Percentiles rank a stretch among this genome's conserved stretches.
These are phyloP conservation scores for Lathyrus tuberosus DNA, from an alignment of 306 rosid species.

Conservation along the genomic window DNA sequence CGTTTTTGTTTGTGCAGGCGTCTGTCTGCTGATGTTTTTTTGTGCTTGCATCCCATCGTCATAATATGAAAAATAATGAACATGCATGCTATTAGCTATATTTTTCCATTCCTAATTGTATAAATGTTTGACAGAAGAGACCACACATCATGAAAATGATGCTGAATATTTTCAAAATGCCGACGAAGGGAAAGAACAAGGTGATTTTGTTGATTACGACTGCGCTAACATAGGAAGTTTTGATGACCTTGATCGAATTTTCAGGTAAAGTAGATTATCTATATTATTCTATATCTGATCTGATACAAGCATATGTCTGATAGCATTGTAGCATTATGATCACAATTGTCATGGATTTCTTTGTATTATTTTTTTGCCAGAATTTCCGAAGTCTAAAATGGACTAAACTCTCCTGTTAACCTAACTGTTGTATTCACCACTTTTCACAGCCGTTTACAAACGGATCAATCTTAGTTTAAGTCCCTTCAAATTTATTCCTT, in stretches of 20 bases:
- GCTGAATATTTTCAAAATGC: conserved; percentile 55
- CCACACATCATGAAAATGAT: conserved; percentile 53
- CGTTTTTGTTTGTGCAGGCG: conserved; percentile 20
- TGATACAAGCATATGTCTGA: conserved; percentile 26
- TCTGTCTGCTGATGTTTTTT: conserved; percentile 33
- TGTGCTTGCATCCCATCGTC: conserved; percentile 26
- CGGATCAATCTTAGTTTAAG: conserved; percentile 30
- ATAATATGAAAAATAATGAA: conserved; percentile 13
- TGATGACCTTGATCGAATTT: conserved; percentile 86
- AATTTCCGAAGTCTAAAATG: conserved; percentile 13
- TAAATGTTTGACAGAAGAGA: conserved; percentile 58
- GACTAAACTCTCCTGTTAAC: neutral
- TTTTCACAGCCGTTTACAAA: conserved; percentile 11
- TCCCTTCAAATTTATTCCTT: conserved; percentile 17
- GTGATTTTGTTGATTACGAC: conserved; percentile 78
- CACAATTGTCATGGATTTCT: conserved; percentile 25
- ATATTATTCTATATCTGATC: conserved; percentile 1
- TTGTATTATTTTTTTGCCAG: neutral
- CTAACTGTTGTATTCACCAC: conserved; percentile 2
- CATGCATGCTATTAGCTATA: conserved; percentile 35
- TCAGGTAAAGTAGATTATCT: conserved; percentile 67
- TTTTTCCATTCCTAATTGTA: conserved; percentile 32
- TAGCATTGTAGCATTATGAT: conserved; percentile 27
- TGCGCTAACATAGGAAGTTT: conserved; percentile 95
- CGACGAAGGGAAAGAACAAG: conserved; percentile 70